A percentile compares a stretch with the other conserved stretches of the same genome.
Conservation (phyloP, 768 basidiomycete species). For the Xerocomus potaroensis region DNA sequence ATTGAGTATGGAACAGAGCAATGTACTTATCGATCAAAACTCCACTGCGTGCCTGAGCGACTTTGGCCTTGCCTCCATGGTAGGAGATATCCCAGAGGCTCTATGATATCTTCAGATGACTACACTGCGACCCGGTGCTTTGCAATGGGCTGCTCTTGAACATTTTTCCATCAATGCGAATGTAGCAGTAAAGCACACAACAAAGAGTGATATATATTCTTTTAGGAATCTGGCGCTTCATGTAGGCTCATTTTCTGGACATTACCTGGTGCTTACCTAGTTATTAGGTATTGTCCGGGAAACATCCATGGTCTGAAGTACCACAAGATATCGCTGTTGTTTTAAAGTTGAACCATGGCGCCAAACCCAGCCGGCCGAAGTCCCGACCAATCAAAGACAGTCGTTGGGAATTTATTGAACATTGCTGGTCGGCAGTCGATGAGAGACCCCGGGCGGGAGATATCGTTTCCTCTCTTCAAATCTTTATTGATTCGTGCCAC, state of each 20-base stretch:
- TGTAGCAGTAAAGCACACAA: constrained; percentile 8
- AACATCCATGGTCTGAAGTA: constrained; percentile 5
- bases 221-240: constrained; percentile 27
- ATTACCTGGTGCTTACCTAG: background rate
- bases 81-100: constrained; percentile 2
- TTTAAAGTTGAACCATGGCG: constrained; percentile 6
- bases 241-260: constrained; percentile 13
- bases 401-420: constrained; percentile 6
- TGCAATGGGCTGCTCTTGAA: constrained; percentile 43
- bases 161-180: constrained; percentile 10
- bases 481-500: too few relatives aligned
- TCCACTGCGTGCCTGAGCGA: constrained; percentile 38
- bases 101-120: constrained; percentile 4
- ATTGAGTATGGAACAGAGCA: constrained; percentile 2
- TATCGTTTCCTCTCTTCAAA: background rate
- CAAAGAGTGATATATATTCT: constrained; percentile 12
- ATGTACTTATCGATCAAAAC: constrained; percentile 6
- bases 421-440: constrained; percentile 1
- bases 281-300: constrained; percentile 17
- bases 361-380: constrained; percentile 2
- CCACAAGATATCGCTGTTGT: background rate
- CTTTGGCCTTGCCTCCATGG: constrained; percentile 35
- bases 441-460: background rate
- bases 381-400: background rate
- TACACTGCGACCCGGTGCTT: constrained; percentile 33